These are phyloP conservation scores for Rostrohypoxylon terebratum DNA, from an alignment of 495 filamentous ascomycete species.

Conservation along the genomic window DNA sequence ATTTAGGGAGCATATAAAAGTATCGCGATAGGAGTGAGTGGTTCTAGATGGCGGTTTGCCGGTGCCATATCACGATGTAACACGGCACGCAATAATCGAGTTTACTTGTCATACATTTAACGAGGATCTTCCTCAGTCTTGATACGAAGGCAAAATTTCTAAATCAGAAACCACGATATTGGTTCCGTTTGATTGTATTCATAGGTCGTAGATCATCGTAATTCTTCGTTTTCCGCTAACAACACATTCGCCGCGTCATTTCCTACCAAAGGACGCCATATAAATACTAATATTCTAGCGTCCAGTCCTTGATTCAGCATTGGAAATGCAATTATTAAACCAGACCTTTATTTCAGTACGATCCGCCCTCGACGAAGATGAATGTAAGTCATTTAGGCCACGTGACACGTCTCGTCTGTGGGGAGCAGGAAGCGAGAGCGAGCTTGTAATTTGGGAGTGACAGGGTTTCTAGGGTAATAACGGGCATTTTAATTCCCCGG, in stretches of 20 bases:
- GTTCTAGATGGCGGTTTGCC: conserved; percentile 1
- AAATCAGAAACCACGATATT: background rate
- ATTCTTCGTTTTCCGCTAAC: background rate
- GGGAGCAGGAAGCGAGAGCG: conserved; percentile 23
- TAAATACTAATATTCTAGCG: background rate
- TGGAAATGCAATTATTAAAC: background rate
- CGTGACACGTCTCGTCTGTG: conserved; percentile 21
- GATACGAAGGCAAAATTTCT: conserved; percentile 1
- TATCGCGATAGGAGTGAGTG: background rate
- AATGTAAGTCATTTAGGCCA: conserved; percentile 2
- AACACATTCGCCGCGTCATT: background rate
- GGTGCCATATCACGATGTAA: background rate
- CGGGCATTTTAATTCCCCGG: background rate
- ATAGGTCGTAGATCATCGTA: conserved; percentile 16
- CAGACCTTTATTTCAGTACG: background rate
- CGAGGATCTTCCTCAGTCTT: background rate
- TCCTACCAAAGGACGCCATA: background rate
- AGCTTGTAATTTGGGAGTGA: conserved; percentile 1
- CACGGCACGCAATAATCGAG: background rate
- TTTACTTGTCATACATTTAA: conserved; percentile 5
- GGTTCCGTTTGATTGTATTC: background rate
- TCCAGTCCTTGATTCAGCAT: background rate
- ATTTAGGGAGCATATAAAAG: conserved; percentile 11
- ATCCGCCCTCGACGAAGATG: background rate
- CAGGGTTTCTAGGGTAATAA: background rate